Percentiles rank a stretch among this genome's conserved stretches.
phyloP scores from a whole-genome alignment of 2,329 filamentous ascomycete species.

The Xylogone sp. region DNA sequence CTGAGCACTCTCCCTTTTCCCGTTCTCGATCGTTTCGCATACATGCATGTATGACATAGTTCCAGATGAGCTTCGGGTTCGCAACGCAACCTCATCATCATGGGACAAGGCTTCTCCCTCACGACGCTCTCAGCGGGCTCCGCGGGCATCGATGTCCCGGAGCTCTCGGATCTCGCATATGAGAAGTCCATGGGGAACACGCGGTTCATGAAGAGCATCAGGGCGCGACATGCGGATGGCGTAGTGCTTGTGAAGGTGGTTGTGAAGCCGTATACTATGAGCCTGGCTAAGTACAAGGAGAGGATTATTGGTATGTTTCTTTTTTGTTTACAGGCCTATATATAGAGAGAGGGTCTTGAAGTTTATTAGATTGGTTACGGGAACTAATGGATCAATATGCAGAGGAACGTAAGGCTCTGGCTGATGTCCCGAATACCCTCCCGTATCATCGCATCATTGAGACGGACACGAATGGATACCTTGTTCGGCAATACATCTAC shows the following conservation, averaged over 20 bases:
- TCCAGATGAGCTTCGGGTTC: slow-evolving; percentile 20
- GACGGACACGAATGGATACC: slow-evolving; percentile 84
- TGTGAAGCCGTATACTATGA: slow-evolving; percentile 85
- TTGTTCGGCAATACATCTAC: slow-evolving; percentile 92
- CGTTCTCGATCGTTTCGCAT: too few species aligned
- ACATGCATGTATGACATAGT: slow-evolving; percentile 21
- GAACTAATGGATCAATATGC: slow-evolving; percentile 5
- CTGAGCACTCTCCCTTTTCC: slow-evolving; percentile 9
- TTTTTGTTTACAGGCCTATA: too few species aligned
- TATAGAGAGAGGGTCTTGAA: too few species aligned
- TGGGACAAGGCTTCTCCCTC: slow-evolving; percentile 97
- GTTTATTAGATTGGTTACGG: too few species aligned
- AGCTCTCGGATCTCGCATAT: slow-evolving; percentile 85
- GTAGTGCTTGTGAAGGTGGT: slow-evolving; percentile 92
- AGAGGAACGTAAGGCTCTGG: slow-evolving; percentile 77
- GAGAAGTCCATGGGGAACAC: slow-evolving; percentile 89
- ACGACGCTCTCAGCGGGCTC: slow-evolving; percentile 88
- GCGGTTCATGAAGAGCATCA: slow-evolving; percentile 94
- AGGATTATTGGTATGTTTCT: slow-evolving; percentile 63
- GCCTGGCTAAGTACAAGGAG: slow-evolving; percentile 74
- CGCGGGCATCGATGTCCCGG: slow-evolving; percentile 88
- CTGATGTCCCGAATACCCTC: slow-evolving; percentile 85
- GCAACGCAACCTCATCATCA: too few species aligned
- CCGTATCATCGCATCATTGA: slow-evolving; percentile 89
- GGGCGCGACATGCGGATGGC: slow-evolving; percentile 85